Percentiles rank a stretch among this genome's conserved stretches.
These are phyloP conservation scores for Oryza punctata DNA, from an alignment of 176 grass and related monocot genomes.

Conservation along the genomic window DNA sequence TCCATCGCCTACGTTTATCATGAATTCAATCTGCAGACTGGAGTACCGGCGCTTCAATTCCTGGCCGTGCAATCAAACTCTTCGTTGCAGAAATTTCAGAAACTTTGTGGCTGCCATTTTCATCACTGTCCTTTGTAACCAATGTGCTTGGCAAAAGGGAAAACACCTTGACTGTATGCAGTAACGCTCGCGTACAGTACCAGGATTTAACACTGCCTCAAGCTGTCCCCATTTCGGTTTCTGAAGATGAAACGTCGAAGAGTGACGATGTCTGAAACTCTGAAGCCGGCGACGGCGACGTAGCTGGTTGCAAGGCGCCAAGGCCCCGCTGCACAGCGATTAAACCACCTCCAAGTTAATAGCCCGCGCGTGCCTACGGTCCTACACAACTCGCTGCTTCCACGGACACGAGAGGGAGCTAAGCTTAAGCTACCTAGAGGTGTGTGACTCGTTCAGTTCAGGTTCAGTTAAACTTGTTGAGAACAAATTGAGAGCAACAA, in stretches of 20 bases:
- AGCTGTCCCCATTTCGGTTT: not conserved
- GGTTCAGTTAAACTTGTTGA: not conserved
- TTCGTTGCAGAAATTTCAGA: not conserved
- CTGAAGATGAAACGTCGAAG: not conserved
- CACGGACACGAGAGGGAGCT: not conserved
- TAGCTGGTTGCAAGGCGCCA: not conserved
- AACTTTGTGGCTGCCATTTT: not conserved
- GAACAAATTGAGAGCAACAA: too few species aligned
- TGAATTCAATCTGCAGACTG: not conserved
- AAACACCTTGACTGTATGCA: not conserved
- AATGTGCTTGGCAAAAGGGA: too few species aligned
- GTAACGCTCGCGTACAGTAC: not conserved
- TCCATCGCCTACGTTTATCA: not conserved
- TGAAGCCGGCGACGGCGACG: not conserved
- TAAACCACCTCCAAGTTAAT: constrained; percentile 59
- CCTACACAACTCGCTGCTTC: not conserved
- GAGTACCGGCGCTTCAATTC: not conserved
- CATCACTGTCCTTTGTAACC: not conserved
- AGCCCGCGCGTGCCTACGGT: not conserved
- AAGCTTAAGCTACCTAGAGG: too few species aligned
- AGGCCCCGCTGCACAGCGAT: constrained; percentile 33
- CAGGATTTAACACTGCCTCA: not conserved
- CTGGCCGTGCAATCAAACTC: not conserved
- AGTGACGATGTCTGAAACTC: not conserved
- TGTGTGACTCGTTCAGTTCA: not conserved